Percentiles rank a stretch among this genome's conserved stretches.
Conservation (phyloP, 495 filamentous ascomycete species). For the Penicillium cataractarum region DNA sequence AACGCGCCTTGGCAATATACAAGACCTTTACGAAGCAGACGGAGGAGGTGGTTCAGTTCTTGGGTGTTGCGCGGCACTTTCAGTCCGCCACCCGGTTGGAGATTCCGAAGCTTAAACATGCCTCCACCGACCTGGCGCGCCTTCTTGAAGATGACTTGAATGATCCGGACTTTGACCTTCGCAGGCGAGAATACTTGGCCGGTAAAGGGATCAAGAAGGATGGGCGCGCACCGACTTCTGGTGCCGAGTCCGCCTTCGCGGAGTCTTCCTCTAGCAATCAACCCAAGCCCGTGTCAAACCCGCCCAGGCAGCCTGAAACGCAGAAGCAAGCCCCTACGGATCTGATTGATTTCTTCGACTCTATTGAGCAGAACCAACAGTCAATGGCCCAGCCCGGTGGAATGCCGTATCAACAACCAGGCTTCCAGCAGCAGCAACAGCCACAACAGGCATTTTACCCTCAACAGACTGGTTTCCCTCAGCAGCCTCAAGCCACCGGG, state of each 20-base stretch:
- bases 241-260: conserved; percentile 20
- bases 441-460: conserved; percentile 42
- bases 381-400: conserved; percentile 53
- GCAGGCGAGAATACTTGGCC: conserved; percentile 86
- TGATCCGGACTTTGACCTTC: conserved; percentile 94
- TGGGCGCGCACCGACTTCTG: conserved; percentile 28
- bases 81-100: conserved; percentile 90
- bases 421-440: conserved; percentile 47
- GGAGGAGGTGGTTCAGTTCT: conserved; percentile 87
- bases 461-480: conserved; percentile 37
- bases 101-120: conserved; percentile 97
- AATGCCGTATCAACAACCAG: conserved; percentile 52
- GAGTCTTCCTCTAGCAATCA: conserved; percentile 27
- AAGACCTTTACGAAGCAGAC: conserved; percentile 92
- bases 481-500: conserved; percentile 42
- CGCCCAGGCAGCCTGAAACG: conserved; percentile 26
- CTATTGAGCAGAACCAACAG: conserved; percentile 91
- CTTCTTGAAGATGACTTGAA: conserved; percentile 95
- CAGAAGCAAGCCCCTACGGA: conserved; percentile 69
- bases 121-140: conserved; percentile 83
- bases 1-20: conserved; percentile 90
- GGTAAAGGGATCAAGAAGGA: conserved; percentile 67
- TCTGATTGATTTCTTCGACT: conserved; percentile 98
- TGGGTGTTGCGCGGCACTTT: conserved; percentile 83
- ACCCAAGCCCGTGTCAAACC: conserved; percentile 28